A percentile compares a stretch with the other conserved stretches of the same genome.
Evolutionary conservation across 371 early-diverging fungal species (phyloP).

Genomic region (Mortierella sp.): DNA sequence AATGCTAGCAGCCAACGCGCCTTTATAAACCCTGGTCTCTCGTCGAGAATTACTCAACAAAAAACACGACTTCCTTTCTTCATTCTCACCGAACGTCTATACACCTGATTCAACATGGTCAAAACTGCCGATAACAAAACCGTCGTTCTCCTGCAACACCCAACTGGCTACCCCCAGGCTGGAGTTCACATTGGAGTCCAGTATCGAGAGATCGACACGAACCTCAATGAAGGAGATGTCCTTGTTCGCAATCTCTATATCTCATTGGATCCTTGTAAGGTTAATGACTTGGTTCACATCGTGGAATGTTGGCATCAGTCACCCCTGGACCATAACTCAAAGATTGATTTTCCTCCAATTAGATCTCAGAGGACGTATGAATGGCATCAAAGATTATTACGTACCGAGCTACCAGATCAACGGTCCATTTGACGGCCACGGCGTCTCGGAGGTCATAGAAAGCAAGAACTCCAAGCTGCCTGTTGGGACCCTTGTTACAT

Average conservation of each 20-base stretch:
- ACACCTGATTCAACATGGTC: neutral
- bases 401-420: constrained; percentile 56
- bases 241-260: constrained; percentile 61
- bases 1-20: no score
- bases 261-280: constrained; percentile 60
- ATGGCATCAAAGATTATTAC: constrained; percentile 51
- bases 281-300: neutral
- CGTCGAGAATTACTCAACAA: no score
- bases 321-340: neutral
- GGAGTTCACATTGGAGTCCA: constrained; percentile 60
- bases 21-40: no score
- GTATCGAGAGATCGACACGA: constrained; percentile 49
- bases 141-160: constrained; percentile 53
- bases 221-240: constrained; percentile 60
- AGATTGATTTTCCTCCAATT: neutral
- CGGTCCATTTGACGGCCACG: constrained; percentile 5
- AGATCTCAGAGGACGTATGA: constrained; percentile 11
- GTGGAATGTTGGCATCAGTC: no score
- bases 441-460: constrained; percentile 21
- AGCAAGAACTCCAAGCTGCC: constrained; percentile 23
- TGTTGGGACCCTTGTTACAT: constrained; percentile 23
- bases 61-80: no score
- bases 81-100: no score
- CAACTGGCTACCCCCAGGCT: constrained; percentile 39
- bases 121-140: constrained; percentile 11